Evolutionary conservation across 306 rosid species (phyloP), one percentile per base, ranked within the genome.

Genomic region (Prunus dulcis): DNA sequence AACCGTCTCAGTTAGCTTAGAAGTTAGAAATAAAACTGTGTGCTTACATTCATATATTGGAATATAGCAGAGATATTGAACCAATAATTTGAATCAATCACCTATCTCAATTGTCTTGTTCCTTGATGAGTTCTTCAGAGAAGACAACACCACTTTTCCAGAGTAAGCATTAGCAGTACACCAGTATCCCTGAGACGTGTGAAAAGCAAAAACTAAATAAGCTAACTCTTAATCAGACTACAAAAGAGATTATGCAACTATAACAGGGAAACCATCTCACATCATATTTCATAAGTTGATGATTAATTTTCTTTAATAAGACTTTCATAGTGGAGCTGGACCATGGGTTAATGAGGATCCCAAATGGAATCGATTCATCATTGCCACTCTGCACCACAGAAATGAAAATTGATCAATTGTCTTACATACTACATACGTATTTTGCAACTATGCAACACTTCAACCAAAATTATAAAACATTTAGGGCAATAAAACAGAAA

Each of bases 21-120:
- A 57, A 22, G 63, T 57, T 23, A 11, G 55, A 58, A 45, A 25
- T 64, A 30, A 52, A 53, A 38, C 11, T 62, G 22, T 17, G 45
- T 43, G 13, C 15, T 23, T 47, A 15, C 22, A 46, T 45, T 34
- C 43, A 15, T 23, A 53, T 23, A 71, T 46, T 30, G 32, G 20
- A 34, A 61, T 1, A 30, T 46, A 71, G 62, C 25, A 77, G 55
- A 38, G 23, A 72, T 67, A 65, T 67, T 60, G 45, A 75, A 82
- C 32, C 71, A 72, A 14, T 53, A 14, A 72, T 30, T 76, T 69
- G 60, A 32, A 32, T 32, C 38, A 73, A 69, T 83, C 62, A 94
- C 98, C 98, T 83, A 90, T 84, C 77, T 94, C 93, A 67, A 92
- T 58, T 75, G 78, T 82, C 84, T 90, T 94, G 73, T 94, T 91